Conservation (phyloP, 805 yeast genomes). For the Candida krabiensis region DNA sequence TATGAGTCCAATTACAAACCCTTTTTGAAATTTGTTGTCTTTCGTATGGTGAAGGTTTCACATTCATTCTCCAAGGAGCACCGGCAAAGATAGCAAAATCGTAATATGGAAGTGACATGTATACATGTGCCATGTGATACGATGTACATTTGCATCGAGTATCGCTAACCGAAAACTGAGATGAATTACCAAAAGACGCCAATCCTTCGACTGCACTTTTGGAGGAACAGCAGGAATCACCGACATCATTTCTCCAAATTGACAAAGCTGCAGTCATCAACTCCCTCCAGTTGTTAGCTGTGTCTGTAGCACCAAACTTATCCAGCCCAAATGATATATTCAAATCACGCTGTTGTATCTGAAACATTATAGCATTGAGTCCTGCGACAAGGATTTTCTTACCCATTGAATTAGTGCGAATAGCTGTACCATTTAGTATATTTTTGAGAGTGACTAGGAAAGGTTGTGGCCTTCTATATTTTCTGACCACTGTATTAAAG, state of each 20-base stretch:
- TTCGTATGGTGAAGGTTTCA: conserved; percentile 52
- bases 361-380: conserved; percentile 61
- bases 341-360: conserved; percentile 70
- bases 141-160: conserved; percentile 63
- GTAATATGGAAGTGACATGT: conserved; percentile 70
- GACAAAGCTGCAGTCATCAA: conserved; percentile 68
- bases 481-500: conserved; percentile 24
- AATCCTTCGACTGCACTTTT: conserved; percentile 33
- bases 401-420: conserved; percentile 56
- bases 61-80: conserved; percentile 78
- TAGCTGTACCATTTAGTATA: conserved; percentile 52
- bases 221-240: conserved; percentile 36
- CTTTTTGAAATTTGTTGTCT: conserved; percentile 48
- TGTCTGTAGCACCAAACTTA: conserved; percentile 28
- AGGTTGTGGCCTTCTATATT: conserved; percentile 35
- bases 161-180: conserved; percentile 36
- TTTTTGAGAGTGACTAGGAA: conserved; percentile 60
- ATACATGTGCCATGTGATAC: conserved; percentile 72
- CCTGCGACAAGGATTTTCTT: conserved; percentile 69
- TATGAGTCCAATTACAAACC: conserved; percentile 52
- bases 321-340: conserved; percentile 54
- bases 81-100: conserved; percentile 82
- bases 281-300: conserved; percentile 63
- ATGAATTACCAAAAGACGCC: conserved; percentile 26
- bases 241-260: conserved; percentile 58